A percentile compares a stretch with the other conserved stretches of the same genome.
Conservation (phyloP, 768 basidiomycete species). For the Coprinopsis sp. region DNA sequence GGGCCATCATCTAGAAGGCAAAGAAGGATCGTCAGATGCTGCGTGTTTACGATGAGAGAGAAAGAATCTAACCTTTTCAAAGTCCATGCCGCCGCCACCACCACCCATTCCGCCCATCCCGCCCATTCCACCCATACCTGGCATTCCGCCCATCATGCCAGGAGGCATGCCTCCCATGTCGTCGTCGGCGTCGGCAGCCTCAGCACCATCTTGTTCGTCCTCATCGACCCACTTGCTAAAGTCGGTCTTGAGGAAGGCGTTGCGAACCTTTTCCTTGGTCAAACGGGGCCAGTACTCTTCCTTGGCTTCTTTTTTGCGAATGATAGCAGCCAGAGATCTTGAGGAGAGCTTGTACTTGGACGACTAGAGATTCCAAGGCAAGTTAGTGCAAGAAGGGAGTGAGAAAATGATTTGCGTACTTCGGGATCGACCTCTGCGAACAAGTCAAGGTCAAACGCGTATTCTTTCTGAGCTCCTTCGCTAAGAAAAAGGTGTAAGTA, state of each 20-base stretch:
- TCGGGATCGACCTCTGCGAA: constrained; percentile 74
- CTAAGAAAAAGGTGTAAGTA: constrained; percentile 21
- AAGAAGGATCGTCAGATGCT: background rate
- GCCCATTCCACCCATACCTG: constrained; percentile 46
- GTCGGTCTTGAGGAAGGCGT: constrained; percentile 87
- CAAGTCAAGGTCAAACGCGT: constrained; percentile 72
- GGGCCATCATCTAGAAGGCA: constrained; percentile 43
- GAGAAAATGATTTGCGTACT: constrained; percentile 35
- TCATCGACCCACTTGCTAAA: constrained; percentile 96
- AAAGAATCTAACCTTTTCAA: constrained; percentile 47
- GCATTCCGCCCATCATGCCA: constrained; percentile 56
- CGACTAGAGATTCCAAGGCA: constrained; percentile 32
- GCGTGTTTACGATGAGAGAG: background rate
- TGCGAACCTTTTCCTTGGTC: constrained; percentile 81
- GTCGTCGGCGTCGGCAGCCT: constrained; percentile 45
- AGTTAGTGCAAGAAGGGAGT: background rate
- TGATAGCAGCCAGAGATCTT: constrained; percentile 60
- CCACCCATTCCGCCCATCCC: constrained; percentile 42
- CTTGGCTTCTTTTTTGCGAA: constrained; percentile 77
- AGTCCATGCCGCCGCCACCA: constrained; percentile 33
- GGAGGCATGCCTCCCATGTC: constrained; percentile 53
- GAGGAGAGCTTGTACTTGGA: constrained; percentile 57
- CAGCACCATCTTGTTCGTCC: constrained; percentile 83
- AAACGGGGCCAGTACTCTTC: constrained; percentile 90
- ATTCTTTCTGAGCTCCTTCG: constrained; percentile 52